phyloP scores from a whole-genome alignment of 345 rosid genomes.

The Populus ilicifolia region DNA sequence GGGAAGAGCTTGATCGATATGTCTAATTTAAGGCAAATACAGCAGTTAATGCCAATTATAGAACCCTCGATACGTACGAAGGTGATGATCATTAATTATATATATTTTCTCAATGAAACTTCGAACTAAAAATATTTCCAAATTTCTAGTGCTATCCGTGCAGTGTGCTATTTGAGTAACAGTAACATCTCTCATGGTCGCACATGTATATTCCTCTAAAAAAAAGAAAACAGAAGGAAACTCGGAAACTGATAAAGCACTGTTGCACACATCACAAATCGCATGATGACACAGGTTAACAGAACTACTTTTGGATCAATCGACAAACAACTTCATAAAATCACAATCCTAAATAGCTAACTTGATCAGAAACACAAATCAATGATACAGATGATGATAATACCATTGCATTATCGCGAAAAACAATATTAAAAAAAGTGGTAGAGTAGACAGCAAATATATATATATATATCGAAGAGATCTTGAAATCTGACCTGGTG shows the following conservation, averaged over 20 bases:
- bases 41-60: too few species aligned
- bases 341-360: neutral
- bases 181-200: too few species aligned
- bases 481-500: conserved; percentile 37
- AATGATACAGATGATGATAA: neutral
- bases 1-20: too few species aligned
- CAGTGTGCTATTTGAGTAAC: too few species aligned
- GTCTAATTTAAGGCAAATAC: too few species aligned
- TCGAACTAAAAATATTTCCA: too few species aligned
- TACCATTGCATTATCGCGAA: neutral
- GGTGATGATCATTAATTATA: too few species aligned
- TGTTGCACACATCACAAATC: neutral
- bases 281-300: neutral
- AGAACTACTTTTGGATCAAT: neutral
- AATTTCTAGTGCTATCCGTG: too few species aligned
- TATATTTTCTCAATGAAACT: too few species aligned
- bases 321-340: neutral
- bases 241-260: neutral
- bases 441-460: neutral
- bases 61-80: too few species aligned
- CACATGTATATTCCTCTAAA: too few species aligned
- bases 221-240: too few species aligned
- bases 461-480: neutral
- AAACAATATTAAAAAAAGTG: neutral
- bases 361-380: neutral